Conservation (phyloP, 305 asterid genomes). For the Plantago lanceolata region DNA sequence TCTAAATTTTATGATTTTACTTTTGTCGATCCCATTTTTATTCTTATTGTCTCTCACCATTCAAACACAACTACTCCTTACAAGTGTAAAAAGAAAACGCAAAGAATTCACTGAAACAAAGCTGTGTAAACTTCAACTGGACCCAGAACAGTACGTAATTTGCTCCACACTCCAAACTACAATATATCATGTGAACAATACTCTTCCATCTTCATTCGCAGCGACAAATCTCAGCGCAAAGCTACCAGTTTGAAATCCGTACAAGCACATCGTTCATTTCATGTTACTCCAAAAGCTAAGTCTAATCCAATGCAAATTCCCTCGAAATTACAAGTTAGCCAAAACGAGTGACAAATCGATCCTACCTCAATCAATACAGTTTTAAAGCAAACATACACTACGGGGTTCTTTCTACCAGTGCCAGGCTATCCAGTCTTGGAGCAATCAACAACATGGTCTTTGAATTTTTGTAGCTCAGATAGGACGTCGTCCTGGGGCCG, state of each 20-base stretch:
- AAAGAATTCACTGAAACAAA: too few relatives aligned
- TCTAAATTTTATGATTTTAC: too few relatives aligned
- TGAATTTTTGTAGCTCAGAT: conserved; percentile 74
- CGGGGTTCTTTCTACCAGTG: neutral
- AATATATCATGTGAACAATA: too few relatives aligned
- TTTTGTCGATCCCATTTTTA: too few relatives aligned
- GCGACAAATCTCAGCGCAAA: neutral
- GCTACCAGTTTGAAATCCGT: neutral
- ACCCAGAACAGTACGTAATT: too few relatives aligned
- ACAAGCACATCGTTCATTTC: neutral
- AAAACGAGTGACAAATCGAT: conserved; percentile 16
- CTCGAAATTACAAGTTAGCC: conserved; percentile 1
- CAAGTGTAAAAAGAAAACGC: too few relatives aligned
- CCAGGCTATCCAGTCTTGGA: conserved; percentile 36
- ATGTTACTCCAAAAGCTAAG: neutral
- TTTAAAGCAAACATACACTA: conserved; percentile 1
- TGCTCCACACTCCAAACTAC: too few relatives aligned
- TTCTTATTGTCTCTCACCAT: too few relatives aligned
- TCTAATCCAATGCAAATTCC: neutral
- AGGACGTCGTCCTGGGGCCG: conserved; percentile 78
- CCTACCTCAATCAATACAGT: neutral
- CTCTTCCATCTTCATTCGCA: too few relatives aligned
- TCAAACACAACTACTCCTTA: too few relatives aligned
- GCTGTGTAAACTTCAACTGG: too few relatives aligned
- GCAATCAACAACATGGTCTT: conserved; percentile 79